Base-by-base conservation (phyloP, 768 basidiomycete species). In the Auriscalpium orientale region DNA sequence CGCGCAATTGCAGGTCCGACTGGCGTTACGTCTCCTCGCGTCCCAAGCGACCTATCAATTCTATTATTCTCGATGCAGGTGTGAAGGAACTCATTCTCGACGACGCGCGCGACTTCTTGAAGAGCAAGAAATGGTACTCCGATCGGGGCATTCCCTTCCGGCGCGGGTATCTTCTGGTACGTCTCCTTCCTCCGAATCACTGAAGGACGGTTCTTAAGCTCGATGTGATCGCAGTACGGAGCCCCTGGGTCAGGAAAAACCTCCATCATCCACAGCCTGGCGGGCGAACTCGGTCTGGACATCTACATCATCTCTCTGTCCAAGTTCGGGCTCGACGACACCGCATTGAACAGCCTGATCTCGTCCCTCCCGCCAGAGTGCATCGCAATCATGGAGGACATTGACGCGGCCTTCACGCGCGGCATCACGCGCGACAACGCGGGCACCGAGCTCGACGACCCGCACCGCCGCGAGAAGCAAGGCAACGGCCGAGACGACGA, bases 381-480 rank as follows among this genome's bases (percentile, higher is more conserved):
- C 62, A 85, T 91, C 54, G 81, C 84, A 5, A 74, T 92, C 37
- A 89, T 92, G 81, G 89, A 91, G 67, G 90, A 91, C 65, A 85
- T 91, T 54, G 90, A 92, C 61, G 87, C 84, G 2, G 89, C 87
- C 2, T 87, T 91, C 69, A 71, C 71, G 35, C 74, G 72, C 46
- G 70, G 71, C 20, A 60, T 78, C 50, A 72, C 51, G 44, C 74
- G 74, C 40, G 71, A 74, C n/a, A 49, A 35, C 15, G 28, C 63
- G 4, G 60, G 52, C 40, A 53, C 51, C 8, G 59, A 57, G 3
- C 44, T 51, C 20, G 54, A 57, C 59, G 58, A 47, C 54, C 34
- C 70, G 66, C 56, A 71, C 66, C n/a, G 65, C 69, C 13, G 67
- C 65, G 35, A 62, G 62, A 53, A 50, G n/a, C 15, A 4, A 4